A percentile compares a stretch with the other conserved stretches of the same genome.
Evolutionary conservation across 2,329 filamentous ascomycete genomes (phyloP).

Genomic region (Didymosphaeria variabile): DNA sequence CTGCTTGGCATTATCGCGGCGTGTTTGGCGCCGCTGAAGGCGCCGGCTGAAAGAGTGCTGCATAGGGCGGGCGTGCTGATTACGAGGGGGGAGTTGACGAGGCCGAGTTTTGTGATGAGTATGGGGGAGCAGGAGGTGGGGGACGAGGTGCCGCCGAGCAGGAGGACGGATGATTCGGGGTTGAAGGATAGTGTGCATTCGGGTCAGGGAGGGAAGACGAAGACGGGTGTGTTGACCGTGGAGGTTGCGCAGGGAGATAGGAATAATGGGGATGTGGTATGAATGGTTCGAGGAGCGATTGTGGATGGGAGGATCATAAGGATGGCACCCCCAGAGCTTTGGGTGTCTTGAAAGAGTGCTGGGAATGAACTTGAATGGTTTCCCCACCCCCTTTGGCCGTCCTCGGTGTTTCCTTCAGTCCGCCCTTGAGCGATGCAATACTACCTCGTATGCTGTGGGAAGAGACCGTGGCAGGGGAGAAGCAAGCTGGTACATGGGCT

Average conservation of each 20-base stretch:
- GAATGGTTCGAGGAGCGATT: neutral
- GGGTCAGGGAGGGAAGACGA: neutral
- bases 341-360: neutral
- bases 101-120: conserved; percentile 11
- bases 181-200: conserved; percentile 4
- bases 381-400: no score
- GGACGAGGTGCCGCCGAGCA: neutral
- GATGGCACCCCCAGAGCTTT: no score
- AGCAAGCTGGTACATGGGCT: no score
- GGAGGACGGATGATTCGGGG: neutral
- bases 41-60: conserved; percentile 9
- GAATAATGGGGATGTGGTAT: neutral
- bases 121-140: neutral
- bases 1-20: conserved; percentile 16
- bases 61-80: conserved; percentile 7
- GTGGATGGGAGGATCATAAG: no score
- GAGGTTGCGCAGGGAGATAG: neutral
- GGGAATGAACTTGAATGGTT: neutral
- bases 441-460: no score
- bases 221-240: neutral
- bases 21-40: conserved; percentile 15
- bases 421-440: no score
- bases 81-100: conserved; percentile 4
- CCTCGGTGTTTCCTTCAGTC: no score
- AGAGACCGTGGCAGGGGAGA: no score